Evolutionary conservation across 2,329 filamentous ascomycete genomes (phyloP), one percentile per base, ranked within the genome.

Genomic region (Colletotrichum cereale): DNA sequence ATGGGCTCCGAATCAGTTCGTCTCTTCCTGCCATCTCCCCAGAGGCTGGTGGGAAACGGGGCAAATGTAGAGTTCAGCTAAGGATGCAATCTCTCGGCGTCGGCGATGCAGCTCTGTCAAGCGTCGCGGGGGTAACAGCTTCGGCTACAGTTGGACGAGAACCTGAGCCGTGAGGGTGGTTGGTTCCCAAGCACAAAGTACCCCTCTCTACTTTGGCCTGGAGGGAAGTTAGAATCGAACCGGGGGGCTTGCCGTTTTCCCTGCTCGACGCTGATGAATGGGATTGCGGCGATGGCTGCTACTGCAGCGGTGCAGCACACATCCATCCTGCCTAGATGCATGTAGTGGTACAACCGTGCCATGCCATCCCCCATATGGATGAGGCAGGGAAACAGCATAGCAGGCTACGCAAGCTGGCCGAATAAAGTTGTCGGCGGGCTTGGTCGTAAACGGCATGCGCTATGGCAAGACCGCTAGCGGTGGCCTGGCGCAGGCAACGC

Each of bases 331-430:
- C 56, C 64, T 62, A 63, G 63, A 71, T 67, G 50, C 52, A 50
- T 62, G 68, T 67, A 57, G 57, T 67, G 57, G 58, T 63, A 71
- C 64, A 58, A 58, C 36, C 42, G 62, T 62, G 57, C 16, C 52
- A 57, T 29, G 53, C 44, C 55, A 48, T 52, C 36, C 42, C 48
- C 67, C 44, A n/a, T 58, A 48, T 44, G 68, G 52, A 53, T 58
- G 34, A 34, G 65, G 38, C 62, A 66, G 58, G 44, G 29, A 40
- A 42, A n/a, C n/a, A 26, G 44, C 44, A 40, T n/a, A 47, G 38
- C 55, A 63, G 58, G 65, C 29, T 26, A 44, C 50, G 64, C 50
- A 56, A 31, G 67, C 57, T 40, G 48, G 42, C n/a, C 36, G 57
- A 67, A 62, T 56, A 68, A 57, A 34, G 57, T 62, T 71, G 64